Base-by-base conservation (phyloP, 768 basidiomycete species). In the Russula earlei region DNA sequence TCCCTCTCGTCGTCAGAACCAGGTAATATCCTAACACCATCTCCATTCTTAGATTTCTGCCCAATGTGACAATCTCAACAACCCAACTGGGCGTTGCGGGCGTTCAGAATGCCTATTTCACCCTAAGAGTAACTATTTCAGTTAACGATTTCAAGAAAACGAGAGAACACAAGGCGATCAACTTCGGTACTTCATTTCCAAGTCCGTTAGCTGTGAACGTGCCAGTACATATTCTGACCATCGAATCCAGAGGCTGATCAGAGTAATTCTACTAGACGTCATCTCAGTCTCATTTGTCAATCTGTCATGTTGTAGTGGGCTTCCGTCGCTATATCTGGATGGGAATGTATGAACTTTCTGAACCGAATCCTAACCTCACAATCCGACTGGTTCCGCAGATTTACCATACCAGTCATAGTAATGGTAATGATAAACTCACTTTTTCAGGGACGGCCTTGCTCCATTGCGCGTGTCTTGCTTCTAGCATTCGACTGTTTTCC, bases 81-180 rank as follows among this genome's bases (percentile, higher is more conserved):
- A n/a, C 45, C 52, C 27, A 55, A 43, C 40, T 25, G 84, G 83
- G 31, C 85, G 85, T 65, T 86, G 82, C 82, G 86, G 85, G 82
- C 82, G 86, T 84, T 55, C 84, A 87, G 67, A 82, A 86, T 62
- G 85, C 85, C 1, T 84, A 84, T 56, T 84, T 85, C 38, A 84
- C 83, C 10, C 71, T 69, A 5, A 77, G 58, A 37, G 40, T 22
- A 51, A 65, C 20, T 75, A 84, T 56, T 10, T 31, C 10, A 31
- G 29, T 67, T 72, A 0, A 74, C 79, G 29, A 74, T 82, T 62
- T 84, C 70, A 5, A 57, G 37, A 27, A 27, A 40, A n/a, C n/a
- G 24, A 9, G n/a, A 49, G 25, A 36, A 83, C n/a, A n/a, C n/a
- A 86, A 71, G 75, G 84, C 29, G 10, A 31, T 31, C 29, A 31